Base-by-base conservation (phyloP, 75 land plant genomes). In the Ceratopteris richardii region DNA sequence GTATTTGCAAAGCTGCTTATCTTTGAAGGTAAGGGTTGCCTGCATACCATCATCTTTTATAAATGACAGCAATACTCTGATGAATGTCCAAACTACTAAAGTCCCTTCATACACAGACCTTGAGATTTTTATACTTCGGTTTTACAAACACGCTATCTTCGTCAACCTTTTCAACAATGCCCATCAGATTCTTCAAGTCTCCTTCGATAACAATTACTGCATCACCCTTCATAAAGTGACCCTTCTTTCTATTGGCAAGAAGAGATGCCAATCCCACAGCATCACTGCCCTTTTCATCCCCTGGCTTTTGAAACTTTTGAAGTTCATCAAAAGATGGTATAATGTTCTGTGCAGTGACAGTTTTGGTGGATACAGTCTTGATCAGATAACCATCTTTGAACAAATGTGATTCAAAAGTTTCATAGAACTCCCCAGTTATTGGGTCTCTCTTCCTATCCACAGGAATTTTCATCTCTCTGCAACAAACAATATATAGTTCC, bases 141-240 rank as follows among this genome's bases (percentile, higher is more conserved):
- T 64, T 81, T 41, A 94, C 73, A 54, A 79, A 78, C 22, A 90
- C 90, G 66, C 69, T 80, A 14, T 77, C 96, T 51, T 94, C 98
- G 51, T 94, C 98, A 16, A 89, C 98, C 62, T 94, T 94, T 66
- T 94, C 98, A 51, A 94, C 96, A 63, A 80, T 73, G 29, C 98
- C 98, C 79, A 67, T 82, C 65, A 94, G 57, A 60, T 89, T 85
- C 50, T 77, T 83, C 17, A 89, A 77, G 52, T 94, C 98, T 42
- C 98, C 98, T 59, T 82, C 83, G 19, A 89, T 63, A 54, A 89
- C 88, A 29, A 94, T 72, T n/a, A 94, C 96, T 21, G 85, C 66
- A 71, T 94, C 98, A 29, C 98, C 98, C 72, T 89, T 94, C 96
- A 89, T 68, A 47, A 94, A 94, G 23, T 94, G 95, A 14, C 88